phyloP scores from a whole-genome alignment of 2,329 filamentous ascomycete species.

The Neophaeococcomyces mojaviensis region DNA sequence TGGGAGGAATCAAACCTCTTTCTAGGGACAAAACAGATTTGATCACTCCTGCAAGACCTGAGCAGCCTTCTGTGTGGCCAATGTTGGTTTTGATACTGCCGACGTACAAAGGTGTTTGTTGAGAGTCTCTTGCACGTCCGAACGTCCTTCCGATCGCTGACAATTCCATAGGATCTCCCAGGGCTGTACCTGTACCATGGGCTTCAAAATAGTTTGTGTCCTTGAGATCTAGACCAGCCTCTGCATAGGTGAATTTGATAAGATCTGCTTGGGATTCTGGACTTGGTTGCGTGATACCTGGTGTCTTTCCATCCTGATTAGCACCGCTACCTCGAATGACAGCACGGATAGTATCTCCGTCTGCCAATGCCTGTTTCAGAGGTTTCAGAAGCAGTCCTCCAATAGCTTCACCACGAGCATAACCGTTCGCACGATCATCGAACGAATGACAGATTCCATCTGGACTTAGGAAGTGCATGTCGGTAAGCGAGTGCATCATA shows the following conservation, averaged over 20 bases:
- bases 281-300: slow-evolving; percentile 40
- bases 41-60: slow-evolving; percentile 26
- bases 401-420: slow-evolving; percentile 41
- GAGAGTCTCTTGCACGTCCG: not conserved
- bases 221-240: slow-evolving; percentile 21
- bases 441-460: slow-evolving; percentile 26
- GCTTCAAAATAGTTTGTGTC: slow-evolving; percentile 23
- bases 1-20: slow-evolving; percentile 24
- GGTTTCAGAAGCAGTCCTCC: slow-evolving; percentile 37
- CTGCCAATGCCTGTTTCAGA: slow-evolving; percentile 33
- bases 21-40: slow-evolving; percentile 24
- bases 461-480: not conserved
- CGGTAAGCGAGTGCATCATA: too few relatives aligned
- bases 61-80: slow-evolving; percentile 29
- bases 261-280: slow-evolving; percentile 28
- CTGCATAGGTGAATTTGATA: slow-evolving; percentile 28
- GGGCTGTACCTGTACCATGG: slow-evolving; percentile 33
- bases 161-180: slow-evolving; percentile 25
- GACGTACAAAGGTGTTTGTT: slow-evolving; percentile 24
- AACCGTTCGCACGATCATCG: slow-evolving; percentile 38
- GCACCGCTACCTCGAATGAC: slow-evolving; percentile 36
- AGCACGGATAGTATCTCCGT: slow-evolving; percentile 37
- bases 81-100: slow-evolving; percentile 23
- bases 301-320: slow-evolving; percentile 41
- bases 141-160: slow-evolving; percentile 26